Evolutionary conservation across 2,329 filamentous ascomycete species (phyloP).

Genomic region (Dactylellina leptospora): DNA sequence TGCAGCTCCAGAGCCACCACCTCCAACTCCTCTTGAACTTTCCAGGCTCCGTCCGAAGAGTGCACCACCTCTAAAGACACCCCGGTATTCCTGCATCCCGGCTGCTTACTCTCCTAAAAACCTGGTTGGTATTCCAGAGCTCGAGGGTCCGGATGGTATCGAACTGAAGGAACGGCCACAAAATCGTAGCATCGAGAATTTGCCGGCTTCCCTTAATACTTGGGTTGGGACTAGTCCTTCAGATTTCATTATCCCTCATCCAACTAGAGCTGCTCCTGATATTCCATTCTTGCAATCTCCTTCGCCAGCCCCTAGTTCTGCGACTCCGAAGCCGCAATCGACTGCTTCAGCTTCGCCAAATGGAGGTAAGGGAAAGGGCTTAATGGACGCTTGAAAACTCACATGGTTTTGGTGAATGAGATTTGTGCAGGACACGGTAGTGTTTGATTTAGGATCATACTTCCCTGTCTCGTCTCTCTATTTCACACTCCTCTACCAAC

Average conservation of each 20-base stretch:
- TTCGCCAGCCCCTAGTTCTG: conserved; percentile 4
- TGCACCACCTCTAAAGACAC: conserved; percentile 16
- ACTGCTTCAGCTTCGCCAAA: neutral
- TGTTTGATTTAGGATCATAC: too few species aligned
- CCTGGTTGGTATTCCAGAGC: conserved; percentile 29
- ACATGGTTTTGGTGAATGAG: neutral
- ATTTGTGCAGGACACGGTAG: too few species aligned
- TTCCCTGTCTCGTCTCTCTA: too few species aligned
- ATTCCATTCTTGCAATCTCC: conserved; percentile 27
- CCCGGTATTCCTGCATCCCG: neutral
- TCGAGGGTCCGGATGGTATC: conserved; percentile 25
- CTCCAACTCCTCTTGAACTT: neutral
- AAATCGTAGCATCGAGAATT: conserved; percentile 10
- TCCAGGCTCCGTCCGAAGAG: conserved; percentile 10
- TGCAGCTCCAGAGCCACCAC: neutral
- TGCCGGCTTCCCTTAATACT: neutral
- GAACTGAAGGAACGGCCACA: conserved; percentile 18
- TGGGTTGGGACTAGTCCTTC: neutral
- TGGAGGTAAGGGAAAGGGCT: neutral
- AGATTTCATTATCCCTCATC: conserved; percentile 20
- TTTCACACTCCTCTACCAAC: too few species aligned
- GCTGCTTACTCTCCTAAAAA: neutral
- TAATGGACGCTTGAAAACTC: neutral
- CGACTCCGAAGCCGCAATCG: neutral
- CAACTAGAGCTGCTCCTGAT: conserved; percentile 24